phyloP scores from a whole-genome alignment of 768 basidiomycete genomes.

The Suillus tomentosus region DNA sequence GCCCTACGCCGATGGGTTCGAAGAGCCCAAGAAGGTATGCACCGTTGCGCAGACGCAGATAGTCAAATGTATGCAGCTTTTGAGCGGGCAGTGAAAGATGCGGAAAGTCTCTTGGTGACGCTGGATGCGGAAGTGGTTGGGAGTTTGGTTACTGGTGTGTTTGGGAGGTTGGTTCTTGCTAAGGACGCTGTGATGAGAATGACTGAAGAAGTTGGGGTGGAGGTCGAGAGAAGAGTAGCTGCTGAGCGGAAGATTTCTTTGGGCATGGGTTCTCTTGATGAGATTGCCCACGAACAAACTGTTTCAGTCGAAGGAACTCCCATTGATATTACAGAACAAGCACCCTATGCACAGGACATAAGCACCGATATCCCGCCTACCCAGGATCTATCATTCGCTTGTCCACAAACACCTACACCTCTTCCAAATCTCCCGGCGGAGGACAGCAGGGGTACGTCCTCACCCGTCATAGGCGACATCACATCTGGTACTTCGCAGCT shows the following conservation, averaged over 20 bases:
- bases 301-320: not conserved
- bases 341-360: not conserved
- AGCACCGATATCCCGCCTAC: not conserved
- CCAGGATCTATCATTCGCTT: not conserved
- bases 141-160: conserved; percentile 40
- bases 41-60: conserved; percentile 28
- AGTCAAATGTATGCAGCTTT: conserved; percentile 26
- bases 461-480: not conserved
- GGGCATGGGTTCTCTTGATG: not conserved
- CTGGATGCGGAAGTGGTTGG: conserved; percentile 36
- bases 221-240: conserved; percentile 51
- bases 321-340: not conserved
- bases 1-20: conserved; percentile 58
- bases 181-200: conserved; percentile 53
- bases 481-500: not conserved
- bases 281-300: not conserved
- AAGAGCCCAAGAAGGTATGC: conserved; percentile 47
- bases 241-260: conserved; percentile 15
- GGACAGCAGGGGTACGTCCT: not conserved
- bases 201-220: conserved; percentile 57
- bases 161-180: conserved; percentile 54
- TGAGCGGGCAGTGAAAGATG: conserved; percentile 35
- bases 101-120: conserved; percentile 35
- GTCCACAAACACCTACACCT: not conserved
- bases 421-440: not conserved